A percentile compares a stretch with the other conserved stretches of the same genome.
These are phyloP conservation scores for Aspergillus tanneri DNA, from an alignment of 2,329 filamentous ascomycete species.

Conservation along the genomic window DNA sequence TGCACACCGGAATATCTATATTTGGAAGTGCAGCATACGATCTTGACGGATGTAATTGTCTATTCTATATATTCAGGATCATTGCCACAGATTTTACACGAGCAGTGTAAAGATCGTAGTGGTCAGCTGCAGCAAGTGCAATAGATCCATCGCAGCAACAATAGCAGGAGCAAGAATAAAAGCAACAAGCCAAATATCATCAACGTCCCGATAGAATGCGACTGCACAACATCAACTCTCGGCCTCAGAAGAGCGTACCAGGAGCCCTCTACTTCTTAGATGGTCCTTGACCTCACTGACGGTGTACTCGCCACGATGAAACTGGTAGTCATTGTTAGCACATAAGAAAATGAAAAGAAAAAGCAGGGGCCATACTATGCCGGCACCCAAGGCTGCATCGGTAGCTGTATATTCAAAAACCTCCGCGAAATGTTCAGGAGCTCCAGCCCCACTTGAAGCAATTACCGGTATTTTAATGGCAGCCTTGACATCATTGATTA, in stretches of 20 bases:
- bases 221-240: constrained; percentile 6
- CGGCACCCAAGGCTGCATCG: constrained; percentile 90
- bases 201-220: too few relatives aligned
- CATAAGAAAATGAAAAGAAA: not conserved
- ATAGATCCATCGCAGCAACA: too few relatives aligned
- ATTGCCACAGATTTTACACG: too few relatives aligned
- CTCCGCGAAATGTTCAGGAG: constrained; percentile 82
- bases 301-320: constrained; percentile 92
- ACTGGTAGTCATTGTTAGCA: constrained; percentile 49
- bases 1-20: too few relatives aligned
- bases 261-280: constrained; percentile 66
- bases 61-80: too few relatives aligned
- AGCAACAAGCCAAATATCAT: too few relatives aligned
- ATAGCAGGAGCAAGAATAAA: too few relatives aligned
- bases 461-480: constrained; percentile 90
- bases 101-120: too few relatives aligned
- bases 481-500: constrained; percentile 84
- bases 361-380: constrained; percentile 63
- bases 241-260: constrained; percentile 75
- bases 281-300: constrained; percentile 91
- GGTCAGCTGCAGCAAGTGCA: too few relatives aligned
- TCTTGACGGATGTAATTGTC: too few relatives aligned
- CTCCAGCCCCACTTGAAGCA: constrained; percentile 87
- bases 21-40: too few relatives aligned
- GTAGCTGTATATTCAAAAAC: constrained; percentile 83